These are phyloP conservation scores for Arthrobotrys megalospora DNA, from an alignment of 2,329 filamentous ascomycete species.

Conservation along the genomic window DNA sequence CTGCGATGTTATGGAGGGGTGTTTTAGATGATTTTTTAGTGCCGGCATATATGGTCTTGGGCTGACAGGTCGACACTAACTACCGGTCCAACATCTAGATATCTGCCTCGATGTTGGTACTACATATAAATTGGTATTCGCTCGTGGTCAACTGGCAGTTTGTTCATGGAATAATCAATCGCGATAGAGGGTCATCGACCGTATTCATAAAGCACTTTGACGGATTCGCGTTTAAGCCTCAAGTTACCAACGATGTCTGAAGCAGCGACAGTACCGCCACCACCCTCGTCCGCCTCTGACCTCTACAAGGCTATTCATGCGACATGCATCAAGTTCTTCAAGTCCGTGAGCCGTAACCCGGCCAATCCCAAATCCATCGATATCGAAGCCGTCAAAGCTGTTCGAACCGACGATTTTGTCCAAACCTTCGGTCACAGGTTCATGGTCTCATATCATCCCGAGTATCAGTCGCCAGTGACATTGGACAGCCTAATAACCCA, in stretches of 20 bases:
- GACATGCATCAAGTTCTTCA: slow-evolving; percentile 32
- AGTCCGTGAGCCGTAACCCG: slow-evolving; percentile 22
- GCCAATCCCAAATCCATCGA: slow-evolving; percentile 11
- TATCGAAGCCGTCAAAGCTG: background rate
- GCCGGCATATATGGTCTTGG: too few relatives aligned
- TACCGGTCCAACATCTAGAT: too few relatives aligned
- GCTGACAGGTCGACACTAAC: too few relatives aligned
- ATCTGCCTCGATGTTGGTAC: too few relatives aligned
- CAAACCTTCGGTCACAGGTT: slow-evolving; percentile 24
- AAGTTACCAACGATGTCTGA: background rate
- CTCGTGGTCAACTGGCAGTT: too few relatives aligned
- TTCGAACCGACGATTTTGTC: slow-evolving; percentile 14
- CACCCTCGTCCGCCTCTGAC: slow-evolving; percentile 1
- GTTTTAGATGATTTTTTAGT: background rate
- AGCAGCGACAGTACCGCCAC: slow-evolving; percentile 6
- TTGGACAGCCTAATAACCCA: slow-evolving; percentile 9
- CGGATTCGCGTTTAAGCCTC: background rate
- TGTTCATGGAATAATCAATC: too few relatives aligned
- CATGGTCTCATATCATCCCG: background rate
- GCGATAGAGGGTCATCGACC: too few relatives aligned
- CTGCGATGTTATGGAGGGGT: background rate
- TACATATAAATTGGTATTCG: too few relatives aligned
- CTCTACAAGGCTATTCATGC: slow-evolving; percentile 24
- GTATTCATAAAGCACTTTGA: too few relatives aligned
- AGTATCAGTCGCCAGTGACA: slow-evolving; percentile 23